Base-by-base conservation (phyloP, 805 yeast genomes). In the Brettanomyces nanus region DNA sequence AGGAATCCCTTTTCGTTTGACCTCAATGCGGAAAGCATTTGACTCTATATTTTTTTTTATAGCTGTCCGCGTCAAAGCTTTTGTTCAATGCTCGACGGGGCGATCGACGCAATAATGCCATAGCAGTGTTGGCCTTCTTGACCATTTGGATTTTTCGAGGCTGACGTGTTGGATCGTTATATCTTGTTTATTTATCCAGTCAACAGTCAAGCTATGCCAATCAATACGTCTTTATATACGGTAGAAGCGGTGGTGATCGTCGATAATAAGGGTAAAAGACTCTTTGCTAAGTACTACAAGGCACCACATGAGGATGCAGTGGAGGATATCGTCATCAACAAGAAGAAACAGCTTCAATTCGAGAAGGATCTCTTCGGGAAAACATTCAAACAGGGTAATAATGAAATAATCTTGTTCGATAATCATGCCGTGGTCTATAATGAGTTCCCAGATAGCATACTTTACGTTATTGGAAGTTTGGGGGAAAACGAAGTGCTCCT, bases 401-500 rank as follows among this genome's bases (percentile, higher is more conserved):
- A 82, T 36, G 97, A 89, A 52, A 77, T 92, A 39, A 62, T 86
- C 44, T 67, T 92, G 32, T 81, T 77, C 54, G 95, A 87, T 52
- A 76, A 76, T 55, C 81, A 80, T 47, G 67, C 86, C 43, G 78
- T 89, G 28, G 80, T 86, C n/a, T 92, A 87, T 64, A 87, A 85
- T 60, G 94, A 87, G 59, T 66, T 74, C 42, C 71, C 85, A 38
- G 97, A 92, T 56, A 71, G 81, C 31, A 61, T 82, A 19, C 58
- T 92, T 39, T 77, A 81, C 48, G 56, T 89, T 34, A 73, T 86
- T 38, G 90, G 90, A 27, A 73, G 74, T 23, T 57, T 82, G 40
- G 80, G 81, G 44, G 97, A 90, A 62, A 92, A 87, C 59, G 98
- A 92, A 63, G 65, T 80, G 22, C 66, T 87, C 62, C 64, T 90